Evolutionary conservation across 169 alveolate genomes (phyloP).

Genomic region (Ichthyophthirius multifiliis): DNA sequence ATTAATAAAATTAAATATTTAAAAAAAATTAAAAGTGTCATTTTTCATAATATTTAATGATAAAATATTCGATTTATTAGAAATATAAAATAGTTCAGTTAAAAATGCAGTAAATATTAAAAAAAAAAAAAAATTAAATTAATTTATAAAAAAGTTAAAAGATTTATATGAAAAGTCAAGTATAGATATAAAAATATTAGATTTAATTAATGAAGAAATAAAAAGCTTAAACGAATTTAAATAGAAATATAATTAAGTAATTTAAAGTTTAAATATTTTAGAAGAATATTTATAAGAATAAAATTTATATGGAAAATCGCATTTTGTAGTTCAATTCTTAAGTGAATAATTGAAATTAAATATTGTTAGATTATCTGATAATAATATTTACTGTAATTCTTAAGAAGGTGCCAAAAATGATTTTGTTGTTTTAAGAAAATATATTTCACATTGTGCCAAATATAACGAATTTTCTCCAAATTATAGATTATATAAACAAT

Average conservation of each 20-base stretch:
- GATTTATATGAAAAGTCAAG: slow-evolving; percentile 1
- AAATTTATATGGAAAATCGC: neutral
- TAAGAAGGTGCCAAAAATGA: neutral
- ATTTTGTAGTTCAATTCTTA: neutral
- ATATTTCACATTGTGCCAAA: neutral
- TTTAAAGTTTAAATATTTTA: neutral
- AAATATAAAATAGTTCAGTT: neutral
- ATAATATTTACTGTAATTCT: neutral
- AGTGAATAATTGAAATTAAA: neutral
- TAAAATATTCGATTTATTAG: neutral
- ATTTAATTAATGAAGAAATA: neutral
- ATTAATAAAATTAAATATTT: neutral
- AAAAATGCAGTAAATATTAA: neutral
- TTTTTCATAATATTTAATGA: neutral
- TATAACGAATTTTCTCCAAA: neutral
- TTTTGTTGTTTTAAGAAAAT: neutral
- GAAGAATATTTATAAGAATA: neutral
- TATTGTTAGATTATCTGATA: neutral
- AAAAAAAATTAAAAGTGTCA: neutral
- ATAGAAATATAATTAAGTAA: neutral
- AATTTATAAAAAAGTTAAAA: neutral
- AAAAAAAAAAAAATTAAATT: neutral
- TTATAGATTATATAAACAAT: neutral
- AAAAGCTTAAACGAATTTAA: neutral
- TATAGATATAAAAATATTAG: neutral